Base-by-base conservation (phyloP, 176 grass and related monocot species). In the Avena atlantica region DNA sequence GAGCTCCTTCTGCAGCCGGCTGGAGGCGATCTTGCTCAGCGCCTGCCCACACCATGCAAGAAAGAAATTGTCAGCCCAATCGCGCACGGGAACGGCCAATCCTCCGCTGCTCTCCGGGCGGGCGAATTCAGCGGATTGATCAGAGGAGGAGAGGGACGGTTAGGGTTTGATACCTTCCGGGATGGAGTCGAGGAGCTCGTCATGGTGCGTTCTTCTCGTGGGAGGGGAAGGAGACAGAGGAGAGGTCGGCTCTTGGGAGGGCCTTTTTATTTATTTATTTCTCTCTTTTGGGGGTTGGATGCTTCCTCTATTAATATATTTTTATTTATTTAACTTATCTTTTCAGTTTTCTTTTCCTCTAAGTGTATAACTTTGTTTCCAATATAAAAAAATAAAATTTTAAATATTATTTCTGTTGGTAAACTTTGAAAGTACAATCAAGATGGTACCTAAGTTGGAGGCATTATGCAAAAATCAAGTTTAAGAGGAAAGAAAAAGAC, bases 1-100 rank as follows among this genome's bases (percentile, higher is more conserved):
- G 34, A 98, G 85, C 82, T 98, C 92, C 83, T 98, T 98, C 89
- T 95, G 93, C 70, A 98, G 90, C 78, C 96, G 90, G 84, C 94
- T 94, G 93, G 87, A 86, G 5, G 96, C 96, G 92, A 96, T 98
- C 93, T 96, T 98, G 96, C 96, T 98, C 92, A 98, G 91, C 74
- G 86, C 90, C 96, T 98, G 88, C 48, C 20, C 81, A 16, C 29
- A 13, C 11, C 66, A 37, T 6, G 31, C 17, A 13, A 74, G 83
- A 19, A 78, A 3, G 37, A 9, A 11, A 74, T 27, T 80, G 25
- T 58, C 9, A 59, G 85, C 76, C 76, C 31, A 81, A 81, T 87
- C 81, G 75, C 37, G 20, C 62, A 47, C 21, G 49, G 51, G 74
- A 50, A 80, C 37, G 9, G 9, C 36, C 58, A 24, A 12, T 6